Evolutionary conservation across 148 eudicot genomes (phyloP).

Genomic region (Fagopyrum homotropicum): DNA sequence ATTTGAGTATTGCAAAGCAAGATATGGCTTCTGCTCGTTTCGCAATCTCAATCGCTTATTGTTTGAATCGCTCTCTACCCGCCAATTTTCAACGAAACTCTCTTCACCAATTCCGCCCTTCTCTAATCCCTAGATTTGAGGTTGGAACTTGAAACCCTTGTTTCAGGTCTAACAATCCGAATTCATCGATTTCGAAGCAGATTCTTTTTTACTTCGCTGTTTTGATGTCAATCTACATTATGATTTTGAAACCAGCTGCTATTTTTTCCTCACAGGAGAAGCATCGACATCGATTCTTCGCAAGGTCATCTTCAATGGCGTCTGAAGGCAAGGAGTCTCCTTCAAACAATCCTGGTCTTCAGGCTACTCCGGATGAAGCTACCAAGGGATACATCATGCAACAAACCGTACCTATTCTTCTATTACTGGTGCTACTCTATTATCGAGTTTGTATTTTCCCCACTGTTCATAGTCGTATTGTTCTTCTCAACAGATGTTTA

Average conservation of each 20-base stretch:
- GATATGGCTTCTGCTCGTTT: not conserved
- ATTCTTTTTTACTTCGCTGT: not conserved
- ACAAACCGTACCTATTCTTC: conserved; percentile 51
- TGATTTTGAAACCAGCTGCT: not conserved
- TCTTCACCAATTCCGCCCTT: conserved; percentile 1
- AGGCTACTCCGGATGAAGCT: conserved; percentile 51
- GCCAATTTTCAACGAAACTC: not conserved
- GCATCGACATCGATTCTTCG: conserved; percentile 20
- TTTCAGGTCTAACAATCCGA: conserved; percentile 8
- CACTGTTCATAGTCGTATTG: not conserved
- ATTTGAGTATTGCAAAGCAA: not conserved
- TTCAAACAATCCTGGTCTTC: conserved; percentile 75
- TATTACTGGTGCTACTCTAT: not conserved
- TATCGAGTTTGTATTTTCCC: not conserved
- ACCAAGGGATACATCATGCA: conserved; percentile 81
- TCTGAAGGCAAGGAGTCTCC: conserved; percentile 54
- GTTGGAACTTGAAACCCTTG: conserved; percentile 14
- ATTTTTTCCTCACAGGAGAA: conserved; percentile 9
- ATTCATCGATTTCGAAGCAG: not conserved
- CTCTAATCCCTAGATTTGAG: conserved; percentile 11
- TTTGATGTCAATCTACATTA: conserved; percentile 1
- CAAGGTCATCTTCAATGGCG: conserved; percentile 47
- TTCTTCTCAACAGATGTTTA: conserved; percentile 51
- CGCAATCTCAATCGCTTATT: not conserved
- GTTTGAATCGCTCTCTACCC: not conserved